phyloP scores from a whole-genome alignment of 495 filamentous ascomycete species.

The Neurospora sp. region DNA sequence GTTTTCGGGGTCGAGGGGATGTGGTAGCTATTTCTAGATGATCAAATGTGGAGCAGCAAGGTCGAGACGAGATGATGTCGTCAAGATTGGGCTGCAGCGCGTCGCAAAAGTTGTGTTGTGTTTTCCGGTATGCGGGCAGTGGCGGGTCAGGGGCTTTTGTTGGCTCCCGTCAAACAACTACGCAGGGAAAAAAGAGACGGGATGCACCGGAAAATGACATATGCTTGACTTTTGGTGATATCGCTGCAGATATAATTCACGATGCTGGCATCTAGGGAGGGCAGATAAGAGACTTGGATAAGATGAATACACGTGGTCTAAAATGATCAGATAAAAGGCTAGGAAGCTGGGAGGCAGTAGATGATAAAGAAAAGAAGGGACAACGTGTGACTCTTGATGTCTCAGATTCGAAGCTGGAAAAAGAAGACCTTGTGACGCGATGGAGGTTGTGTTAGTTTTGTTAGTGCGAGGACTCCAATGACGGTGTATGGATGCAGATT shows the following conservation, averaged over 20 bases:
- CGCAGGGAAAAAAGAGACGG: neutral
- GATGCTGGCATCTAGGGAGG: neutral
- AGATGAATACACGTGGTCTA: neutral
- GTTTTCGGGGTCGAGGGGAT: neutral
- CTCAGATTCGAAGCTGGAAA: neutral
- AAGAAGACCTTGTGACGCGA: neutral
- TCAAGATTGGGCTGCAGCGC: neutral
- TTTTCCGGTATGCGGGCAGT: neutral
- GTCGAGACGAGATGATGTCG: neutral
- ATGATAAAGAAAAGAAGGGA: neutral
- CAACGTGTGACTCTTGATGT: neutral
- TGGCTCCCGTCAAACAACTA: neutral
- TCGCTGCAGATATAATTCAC: neutral
- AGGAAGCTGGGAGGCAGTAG: neutral
- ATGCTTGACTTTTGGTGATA: neutral
- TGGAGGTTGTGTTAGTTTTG: neutral
- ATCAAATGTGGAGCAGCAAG: neutral
- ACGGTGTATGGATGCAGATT: neutral
- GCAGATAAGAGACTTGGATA: neutral
- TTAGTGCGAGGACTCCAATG: neutral
- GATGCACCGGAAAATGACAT: neutral
- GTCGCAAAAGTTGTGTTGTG: neutral
- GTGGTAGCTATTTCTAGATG: neutral
- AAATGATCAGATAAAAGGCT: neutral
- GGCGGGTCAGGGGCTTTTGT: neutral